Evolutionary conservation across 345 rosid species (phyloP).

Genomic region (Eucalyptus regnans): DNA sequence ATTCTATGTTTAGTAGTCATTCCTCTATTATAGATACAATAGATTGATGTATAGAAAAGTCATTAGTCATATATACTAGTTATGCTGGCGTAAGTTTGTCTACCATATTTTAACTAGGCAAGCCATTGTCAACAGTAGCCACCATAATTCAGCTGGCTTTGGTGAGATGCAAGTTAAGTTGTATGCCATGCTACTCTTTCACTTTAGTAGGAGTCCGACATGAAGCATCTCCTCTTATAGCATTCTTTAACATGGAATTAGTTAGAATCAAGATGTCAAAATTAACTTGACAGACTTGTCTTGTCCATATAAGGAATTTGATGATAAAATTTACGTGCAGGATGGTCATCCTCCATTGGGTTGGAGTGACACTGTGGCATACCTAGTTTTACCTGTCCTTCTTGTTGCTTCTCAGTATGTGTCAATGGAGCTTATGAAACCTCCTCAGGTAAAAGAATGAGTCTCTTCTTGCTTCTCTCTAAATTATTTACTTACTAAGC

Average conservation of each 20-base stretch:
- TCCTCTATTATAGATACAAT: not conserved
- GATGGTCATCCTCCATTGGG: slow-evolving; percentile 98
- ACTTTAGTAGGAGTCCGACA: not conserved
- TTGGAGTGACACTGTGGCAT: slow-evolving; percentile 87
- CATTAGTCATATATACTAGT: not conserved
- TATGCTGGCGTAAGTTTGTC: not conserved
- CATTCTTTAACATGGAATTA: not conserved
- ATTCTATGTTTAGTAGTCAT: not conserved
- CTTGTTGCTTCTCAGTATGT: slow-evolving; percentile 79
- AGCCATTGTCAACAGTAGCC: not conserved
- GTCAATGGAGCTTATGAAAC: slow-evolving; percentile 99
- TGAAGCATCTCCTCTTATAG: not conserved
- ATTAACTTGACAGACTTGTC: not conserved
- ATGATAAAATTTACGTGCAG: slow-evolving; percentile 21
- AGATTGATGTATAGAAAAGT: not conserved
- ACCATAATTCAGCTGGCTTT: not conserved
- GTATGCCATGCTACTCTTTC: not conserved
- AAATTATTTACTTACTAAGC: not conserved
- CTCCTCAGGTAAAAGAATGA: slow-evolving; percentile 69
- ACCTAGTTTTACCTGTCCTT: slow-evolving; percentile 94
- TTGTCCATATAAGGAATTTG: not conserved
- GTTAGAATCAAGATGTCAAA: not conserved
- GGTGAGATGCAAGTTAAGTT: not conserved
- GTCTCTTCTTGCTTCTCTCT: not conserved
- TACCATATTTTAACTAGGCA: not conserved